Base-by-base conservation (phyloP, 1,284 basidiomycete genomes). In the Microbotryum saponariae region DNA sequence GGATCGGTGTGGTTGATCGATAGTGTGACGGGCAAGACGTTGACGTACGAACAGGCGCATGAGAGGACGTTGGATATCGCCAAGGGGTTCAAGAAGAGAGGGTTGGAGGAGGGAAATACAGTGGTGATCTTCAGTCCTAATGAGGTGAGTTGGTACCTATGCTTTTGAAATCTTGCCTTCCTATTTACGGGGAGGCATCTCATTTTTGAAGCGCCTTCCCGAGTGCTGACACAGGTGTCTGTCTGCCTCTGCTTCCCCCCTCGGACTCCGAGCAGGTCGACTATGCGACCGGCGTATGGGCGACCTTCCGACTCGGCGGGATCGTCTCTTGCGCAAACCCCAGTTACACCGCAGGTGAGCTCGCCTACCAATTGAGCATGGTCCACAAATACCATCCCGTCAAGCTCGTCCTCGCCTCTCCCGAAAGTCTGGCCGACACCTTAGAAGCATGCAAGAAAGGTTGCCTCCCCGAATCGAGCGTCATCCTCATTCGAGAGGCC, bases 261-360 rank as follows among this genome's bases (percentile, higher is more conserved):
- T 29, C 48, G 37, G 12, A 20, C 50, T 53, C 33, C 21, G 16
- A 6, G 8, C 47, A 60, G 59, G 16, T 68, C 44, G 88, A 89
- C 73, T 91, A 88, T 65, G 82, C 83, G 1, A 77, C 84, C 10
- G 78, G 78, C 3, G 77, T 89, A 14, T 91, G 89, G 88, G 89
- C 87, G 2, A 75, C 79, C 1, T 87, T 89, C 67, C 81, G 82
- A 49, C 75, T 89, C 16, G 88, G 88, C 14, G 88, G 79, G 3
- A 81, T 86, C 56, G 78, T 86, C 73, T 85, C 85, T 80, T 83
- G 79, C 21, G 83, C 83, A 1, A 91, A 90, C 70, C 86, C 88
- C 0, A 78, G 82, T 8, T 89, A 86, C 72, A 82, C 80, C 6
- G 75, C 75, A 7, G 79, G 80, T n/a, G 88, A 91, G 71, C 79